A percentile compares a stretch with the other conserved stretches of the same genome.
Conservation (phyloP, 148 eudicot genomes). For the Beta vulgaris region DNA sequence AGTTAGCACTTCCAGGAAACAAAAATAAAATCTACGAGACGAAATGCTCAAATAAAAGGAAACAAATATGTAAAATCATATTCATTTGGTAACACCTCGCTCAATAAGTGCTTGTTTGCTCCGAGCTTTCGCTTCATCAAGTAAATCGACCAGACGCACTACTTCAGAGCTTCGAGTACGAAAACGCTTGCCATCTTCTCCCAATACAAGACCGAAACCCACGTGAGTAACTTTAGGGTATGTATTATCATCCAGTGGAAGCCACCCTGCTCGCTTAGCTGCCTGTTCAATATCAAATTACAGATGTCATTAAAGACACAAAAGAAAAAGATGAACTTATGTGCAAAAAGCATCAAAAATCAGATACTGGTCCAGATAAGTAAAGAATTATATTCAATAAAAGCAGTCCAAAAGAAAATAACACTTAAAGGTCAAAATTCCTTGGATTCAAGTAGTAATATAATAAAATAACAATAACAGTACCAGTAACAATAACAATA, state of each 20-base stretch:
- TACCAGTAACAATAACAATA: neutral
- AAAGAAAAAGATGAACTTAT: neutral
- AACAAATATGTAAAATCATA: neutral
- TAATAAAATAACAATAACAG: no score
- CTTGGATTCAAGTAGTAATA: no score
- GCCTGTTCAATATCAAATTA: constrained; percentile 40
- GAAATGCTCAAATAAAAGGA: neutral
- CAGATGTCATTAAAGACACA: no score
- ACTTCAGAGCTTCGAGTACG: constrained; percentile 81
- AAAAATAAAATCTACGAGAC: neutral
- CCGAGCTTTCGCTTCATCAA: constrained; percentile 83
- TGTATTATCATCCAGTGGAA: constrained; percentile 48
- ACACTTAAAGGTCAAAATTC: neutral
- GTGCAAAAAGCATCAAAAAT: neutral
- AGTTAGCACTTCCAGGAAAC: neutral
- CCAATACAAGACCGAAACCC: constrained; percentile 91
- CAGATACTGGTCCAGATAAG: neutral
- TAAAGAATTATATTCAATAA: neutral
- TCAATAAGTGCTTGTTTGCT: constrained; percentile 61
- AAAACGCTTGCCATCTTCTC: constrained; percentile 83
- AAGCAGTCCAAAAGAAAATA: neutral
- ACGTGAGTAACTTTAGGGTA: constrained; percentile 78
- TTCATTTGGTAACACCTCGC: constrained; percentile 42
- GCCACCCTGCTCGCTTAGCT: constrained; percentile 86
- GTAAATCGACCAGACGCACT: constrained; percentile 68